Evolutionary conservation across 495 filamentous ascomycete species (phyloP), one percentile per base, ranked within the genome.

Genomic region (Penicillium bovifimosum): DNA sequence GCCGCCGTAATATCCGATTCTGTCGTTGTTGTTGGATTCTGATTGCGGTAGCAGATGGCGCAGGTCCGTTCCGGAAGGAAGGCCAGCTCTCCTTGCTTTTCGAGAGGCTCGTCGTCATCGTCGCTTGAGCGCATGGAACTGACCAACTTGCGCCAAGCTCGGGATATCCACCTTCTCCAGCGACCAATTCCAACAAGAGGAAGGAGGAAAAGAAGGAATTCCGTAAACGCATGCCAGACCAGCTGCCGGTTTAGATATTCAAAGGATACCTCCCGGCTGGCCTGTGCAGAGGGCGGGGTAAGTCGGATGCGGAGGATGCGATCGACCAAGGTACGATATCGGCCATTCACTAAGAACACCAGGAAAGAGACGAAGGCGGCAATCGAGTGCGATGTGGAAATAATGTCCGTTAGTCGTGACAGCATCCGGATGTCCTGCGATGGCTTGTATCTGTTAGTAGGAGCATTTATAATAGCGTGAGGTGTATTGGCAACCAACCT

Each of bases 141-240:
- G 58, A 86, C 83, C 2, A 84, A 80, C 62, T 84, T 91, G 44
- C 86, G 81, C 88, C 90, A 95, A 14, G 83, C 83, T 41, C 92
- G 79, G 24, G 84, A 76, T 20, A 96, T 77, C 90, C 91, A 96
- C 45, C 91, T 80, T 45, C 88, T 80, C 93, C 93, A 99, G 51
- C 91, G 79, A 59, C 85, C 86, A 52, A 99, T 92, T 38, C 92
- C 92, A 36, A 99, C 89, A 24, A 99, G 75, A 1, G 93, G 93
- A 4, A 99, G 78, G 9, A 99, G 80, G 66, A 99, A 99, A 6
- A 99, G 82, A 5, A 99, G 78, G 62, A 98, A 98, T 66, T 98
- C 93, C 20, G 93, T 98, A 60, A 98, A 96, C 14, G 93, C 93
- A 65, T 98, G 93, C 93, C 93, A 98, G 36, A 98, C 93, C 6